Evolutionary conservation across 441 rosid genomes (phyloP).

Genomic region (Populus hybrid): DNA sequence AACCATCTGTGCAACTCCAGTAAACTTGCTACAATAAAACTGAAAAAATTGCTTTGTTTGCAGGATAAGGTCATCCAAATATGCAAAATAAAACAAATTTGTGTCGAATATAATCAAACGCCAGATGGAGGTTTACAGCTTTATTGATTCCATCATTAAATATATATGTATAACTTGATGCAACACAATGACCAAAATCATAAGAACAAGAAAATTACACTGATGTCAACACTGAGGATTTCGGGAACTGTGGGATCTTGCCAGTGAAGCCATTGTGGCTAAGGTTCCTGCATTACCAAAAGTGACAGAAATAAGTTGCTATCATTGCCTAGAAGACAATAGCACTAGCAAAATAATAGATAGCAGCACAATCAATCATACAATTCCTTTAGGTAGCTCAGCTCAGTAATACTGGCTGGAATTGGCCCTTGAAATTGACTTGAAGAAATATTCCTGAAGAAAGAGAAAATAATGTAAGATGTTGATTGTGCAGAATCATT

Average conservation of each 20-base stretch:
- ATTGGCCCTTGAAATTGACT: constrained; percentile 35
- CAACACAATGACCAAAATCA: not conserved
- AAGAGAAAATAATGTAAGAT: not conserved
- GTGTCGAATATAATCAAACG: not conserved
- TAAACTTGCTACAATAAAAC: not conserved
- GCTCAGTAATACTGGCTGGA: constrained; percentile 34
- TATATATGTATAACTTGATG: not conserved
- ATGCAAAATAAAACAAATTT: not conserved
- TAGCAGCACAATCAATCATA: constrained; percentile 28
- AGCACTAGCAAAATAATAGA: constrained; percentile 4
- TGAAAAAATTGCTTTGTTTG: not conserved
- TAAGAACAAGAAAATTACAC: constrained; percentile 41
- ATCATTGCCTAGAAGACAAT: not conserved
- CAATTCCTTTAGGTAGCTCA: constrained; percentile 43
- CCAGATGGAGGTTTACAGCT: not conserved
- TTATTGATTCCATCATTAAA: not conserved
- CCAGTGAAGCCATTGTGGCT: constrained; percentile 52
- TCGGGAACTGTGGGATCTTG: constrained; percentile 39
- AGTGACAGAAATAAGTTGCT: not conserved
- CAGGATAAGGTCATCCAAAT: not conserved
- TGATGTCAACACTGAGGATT: constrained; percentile 43
- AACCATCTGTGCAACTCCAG: not conserved
- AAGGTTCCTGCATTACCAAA: constrained; percentile 39
- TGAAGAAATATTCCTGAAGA: constrained; percentile 48
- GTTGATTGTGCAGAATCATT: not conserved